Conservation (phyloP, 129 eudicot genomes). For the Pulicaria dysenterica region DNA sequence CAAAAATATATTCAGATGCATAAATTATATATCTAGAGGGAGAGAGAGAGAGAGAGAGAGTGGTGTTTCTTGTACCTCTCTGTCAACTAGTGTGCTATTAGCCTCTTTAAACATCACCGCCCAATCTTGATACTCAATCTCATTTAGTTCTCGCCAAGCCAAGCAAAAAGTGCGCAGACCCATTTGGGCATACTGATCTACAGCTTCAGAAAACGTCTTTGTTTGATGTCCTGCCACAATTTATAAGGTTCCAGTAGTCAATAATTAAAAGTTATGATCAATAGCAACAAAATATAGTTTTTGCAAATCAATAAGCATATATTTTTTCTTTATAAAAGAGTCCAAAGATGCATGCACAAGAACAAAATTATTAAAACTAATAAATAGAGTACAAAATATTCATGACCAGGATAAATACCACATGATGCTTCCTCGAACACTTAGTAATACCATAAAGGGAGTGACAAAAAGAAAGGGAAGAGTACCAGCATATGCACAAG, state of each 20-base stretch:
- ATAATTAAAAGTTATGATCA: slow-evolving; percentile 21
- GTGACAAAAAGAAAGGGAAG: slow-evolving; percentile 16
- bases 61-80: slow-evolving; percentile 65
- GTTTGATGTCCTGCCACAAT: slow-evolving; percentile 68
- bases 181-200: slow-evolving; percentile 88
- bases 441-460: not conserved
- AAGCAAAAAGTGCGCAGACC: slow-evolving; percentile 92
- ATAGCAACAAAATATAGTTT: not conserved
- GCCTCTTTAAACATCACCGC: slow-evolving; percentile 84
- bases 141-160: slow-evolving; percentile 92
- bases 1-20: slow-evolving; percentile 5
- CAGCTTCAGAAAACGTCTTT: slow-evolving; percentile 83
- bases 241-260: slow-evolving; percentile 23
- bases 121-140: slow-evolving; percentile 88
- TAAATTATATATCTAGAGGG: not conserved
- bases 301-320: slow-evolving; percentile 15
- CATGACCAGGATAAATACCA: not conserved
- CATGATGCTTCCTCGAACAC: not conserved
- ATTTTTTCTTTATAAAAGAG: not conserved
- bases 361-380: not conserved
- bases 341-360: too few species aligned
- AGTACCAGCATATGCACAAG: slow-evolving; percentile 68
- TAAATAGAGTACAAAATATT: not conserved
- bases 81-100: slow-evolving; percentile 86
- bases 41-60: not conserved